Percentiles rank a stretch among this genome's conserved stretches.
phyloP scores from a whole-genome alignment of 352 stramenopile genomes.

The Pythium graminicola region DNA sequence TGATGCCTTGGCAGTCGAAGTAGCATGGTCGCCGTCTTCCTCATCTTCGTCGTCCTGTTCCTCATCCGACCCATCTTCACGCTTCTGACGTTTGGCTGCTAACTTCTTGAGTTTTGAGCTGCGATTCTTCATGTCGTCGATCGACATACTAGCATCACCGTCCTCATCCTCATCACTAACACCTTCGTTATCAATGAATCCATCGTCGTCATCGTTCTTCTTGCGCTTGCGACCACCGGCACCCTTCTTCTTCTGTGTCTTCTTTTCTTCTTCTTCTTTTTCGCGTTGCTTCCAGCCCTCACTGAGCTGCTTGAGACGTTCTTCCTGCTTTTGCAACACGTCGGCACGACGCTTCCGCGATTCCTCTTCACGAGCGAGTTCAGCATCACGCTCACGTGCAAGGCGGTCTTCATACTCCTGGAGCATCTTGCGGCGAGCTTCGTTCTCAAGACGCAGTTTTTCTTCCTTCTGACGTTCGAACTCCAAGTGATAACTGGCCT shows the following conservation, averaged over 20 bases:
- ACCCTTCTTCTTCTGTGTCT: conserved; percentile 48
- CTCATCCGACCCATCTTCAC: conserved; percentile 48
- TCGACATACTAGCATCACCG: conserved; percentile 61
- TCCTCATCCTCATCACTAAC: conserved; percentile 60
- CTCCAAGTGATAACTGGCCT: conserved; percentile 85
- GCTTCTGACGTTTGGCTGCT: conserved; percentile 80
- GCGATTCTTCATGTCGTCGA: conserved; percentile 88
- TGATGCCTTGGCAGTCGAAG: conserved; percentile 26
- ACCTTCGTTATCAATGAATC: conserved; percentile 57
- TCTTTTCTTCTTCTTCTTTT: conserved; percentile 78
- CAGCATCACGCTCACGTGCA: conserved; percentile 52
- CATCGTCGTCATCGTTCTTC: conserved; percentile 51
- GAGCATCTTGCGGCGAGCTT: conserved; percentile 72
- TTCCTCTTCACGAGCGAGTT: conserved; percentile 49
- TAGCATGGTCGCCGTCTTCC: conserved; percentile 15
- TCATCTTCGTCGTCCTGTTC: conserved; percentile 46
- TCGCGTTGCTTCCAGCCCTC: conserved; percentile 80
- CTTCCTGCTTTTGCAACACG: conserved; percentile 75
- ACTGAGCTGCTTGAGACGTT: conserved; percentile 73
- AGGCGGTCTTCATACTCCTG: conserved; percentile 77
- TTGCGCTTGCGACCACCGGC: conserved; percentile 47
- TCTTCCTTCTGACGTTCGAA: conserved; percentile 85
- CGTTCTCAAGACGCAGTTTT: conserved; percentile 74
- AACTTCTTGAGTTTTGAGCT: conserved; percentile 83
- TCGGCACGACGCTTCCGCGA: conserved; percentile 51